A percentile compares a stretch with the other conserved stretches of the same genome.
Evolutionary conservation across 257 asterid species (phyloP).

Genomic region (Solanum piurae): DNA sequence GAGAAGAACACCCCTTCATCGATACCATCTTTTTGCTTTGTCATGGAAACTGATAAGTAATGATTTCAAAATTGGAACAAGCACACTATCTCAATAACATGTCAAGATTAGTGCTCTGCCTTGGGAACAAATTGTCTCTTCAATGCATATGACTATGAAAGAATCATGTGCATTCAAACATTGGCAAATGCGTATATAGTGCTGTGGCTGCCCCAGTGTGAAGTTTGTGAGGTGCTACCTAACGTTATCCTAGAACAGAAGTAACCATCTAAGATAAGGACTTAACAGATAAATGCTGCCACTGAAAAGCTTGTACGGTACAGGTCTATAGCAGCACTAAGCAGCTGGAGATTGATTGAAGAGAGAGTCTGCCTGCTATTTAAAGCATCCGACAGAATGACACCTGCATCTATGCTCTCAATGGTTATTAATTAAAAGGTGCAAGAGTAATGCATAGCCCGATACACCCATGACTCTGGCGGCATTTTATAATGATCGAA

Average conservation of each 20-base stretch:
- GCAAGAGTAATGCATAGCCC: background rate
- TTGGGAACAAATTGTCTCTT: background rate
- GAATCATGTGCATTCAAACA: background rate
- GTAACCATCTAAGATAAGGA: background rate
- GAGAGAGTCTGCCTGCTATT: background rate
- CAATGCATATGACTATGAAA: background rate
- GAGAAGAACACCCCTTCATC: background rate
- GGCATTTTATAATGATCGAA: background rate
- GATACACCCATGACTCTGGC: background rate
- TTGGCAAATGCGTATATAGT: background rate
- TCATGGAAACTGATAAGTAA: background rate
- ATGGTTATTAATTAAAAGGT: background rate
- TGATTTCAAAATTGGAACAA: background rate
- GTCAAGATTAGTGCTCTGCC: background rate
- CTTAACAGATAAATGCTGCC: background rate
- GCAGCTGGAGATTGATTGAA: background rate
- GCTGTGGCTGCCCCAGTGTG: background rate
- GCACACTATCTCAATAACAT: background rate
- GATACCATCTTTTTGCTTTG: background rate
- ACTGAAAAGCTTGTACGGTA: background rate
- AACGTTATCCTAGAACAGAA: background rate
- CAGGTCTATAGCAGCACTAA: background rate
- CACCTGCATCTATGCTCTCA: background rate
- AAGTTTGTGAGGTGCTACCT: background rate
- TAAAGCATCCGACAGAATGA: background rate